Conservation (phyloP, 2,329 filamentous ascomycete genomes). For the Trichophyton benhamiae region DNA sequence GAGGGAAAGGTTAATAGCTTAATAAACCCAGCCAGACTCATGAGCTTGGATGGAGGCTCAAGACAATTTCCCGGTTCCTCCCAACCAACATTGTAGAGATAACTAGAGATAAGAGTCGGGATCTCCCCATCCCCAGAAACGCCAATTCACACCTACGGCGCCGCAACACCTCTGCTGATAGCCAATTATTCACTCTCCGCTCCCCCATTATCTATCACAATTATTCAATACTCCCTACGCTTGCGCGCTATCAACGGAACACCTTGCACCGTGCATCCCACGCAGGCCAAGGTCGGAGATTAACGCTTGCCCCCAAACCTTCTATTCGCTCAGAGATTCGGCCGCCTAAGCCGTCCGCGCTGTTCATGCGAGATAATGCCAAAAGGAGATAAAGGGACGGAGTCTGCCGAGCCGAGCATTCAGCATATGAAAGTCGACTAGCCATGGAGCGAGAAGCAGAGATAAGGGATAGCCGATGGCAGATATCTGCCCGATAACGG, state of each 20-base stretch:
- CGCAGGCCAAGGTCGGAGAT: not conserved
- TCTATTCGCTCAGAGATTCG: not conserved
- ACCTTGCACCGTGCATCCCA: not conserved
- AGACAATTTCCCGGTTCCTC: slow-evolving; percentile 3
- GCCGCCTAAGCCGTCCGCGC: not conserved
- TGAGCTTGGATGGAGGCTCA: not conserved
- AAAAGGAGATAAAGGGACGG: not conserved
- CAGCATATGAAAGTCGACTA: too few species aligned
- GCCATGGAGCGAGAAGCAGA: not conserved
- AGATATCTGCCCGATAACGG: not conserved
- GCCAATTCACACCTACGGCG: not conserved
- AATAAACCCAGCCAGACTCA: not conserved
- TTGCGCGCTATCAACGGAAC: not conserved
- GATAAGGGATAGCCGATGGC: not conserved
- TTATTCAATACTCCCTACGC: not conserved
- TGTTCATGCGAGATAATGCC: not conserved
- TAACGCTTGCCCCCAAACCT: not conserved
- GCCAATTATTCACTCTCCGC: not conserved
- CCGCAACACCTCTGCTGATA: not conserved
- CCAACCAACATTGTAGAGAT: not conserved
- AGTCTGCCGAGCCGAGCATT: not conserved
- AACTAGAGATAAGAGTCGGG: not conserved
- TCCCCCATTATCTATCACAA: not conserved
- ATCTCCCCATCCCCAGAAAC: not conserved
- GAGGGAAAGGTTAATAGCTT: slow-evolving; percentile 1